Percentiles rank a stretch among this genome's conserved stretches.
These are phyloP conservation scores for Trichoderma arundinaceum DNA, from an alignment of 2,329 filamentous ascomycete genomes.

Conservation along the genomic window DNA sequence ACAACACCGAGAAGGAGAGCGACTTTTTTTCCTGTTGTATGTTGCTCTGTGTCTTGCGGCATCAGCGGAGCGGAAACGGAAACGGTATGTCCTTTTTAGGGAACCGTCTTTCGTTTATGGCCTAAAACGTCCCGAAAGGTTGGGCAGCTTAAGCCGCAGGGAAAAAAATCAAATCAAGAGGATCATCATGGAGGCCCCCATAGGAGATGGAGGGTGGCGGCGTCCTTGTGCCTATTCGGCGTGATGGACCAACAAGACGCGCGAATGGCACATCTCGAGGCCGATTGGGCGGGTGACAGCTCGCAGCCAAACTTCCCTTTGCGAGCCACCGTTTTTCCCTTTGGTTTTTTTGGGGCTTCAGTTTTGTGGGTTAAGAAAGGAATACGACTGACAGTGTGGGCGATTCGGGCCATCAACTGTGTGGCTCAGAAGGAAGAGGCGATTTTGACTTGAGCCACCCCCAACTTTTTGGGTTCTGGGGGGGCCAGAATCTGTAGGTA, in stretches of 20 bases:
- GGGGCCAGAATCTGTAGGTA: background rate
- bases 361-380: constrained; percentile 4
- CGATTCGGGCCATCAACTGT: constrained; percentile 3
- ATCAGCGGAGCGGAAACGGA: background rate
- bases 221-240: constrained; percentile 15
- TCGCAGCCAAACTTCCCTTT: background rate
- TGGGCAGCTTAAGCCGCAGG: background rate
- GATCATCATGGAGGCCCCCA: background rate
- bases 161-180: background rate
- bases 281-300: constrained; percentile 23
- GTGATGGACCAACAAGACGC: background rate
- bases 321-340: background rate
- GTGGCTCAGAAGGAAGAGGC: constrained; percentile 11
- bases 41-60: no score
- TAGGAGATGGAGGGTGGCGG: constrained; percentile 7
- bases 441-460: constrained; percentile 15
- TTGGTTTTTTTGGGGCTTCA: background rate
- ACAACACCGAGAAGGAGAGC: background rate
- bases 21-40: background rate
- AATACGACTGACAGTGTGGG: background rate
- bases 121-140: background rate
- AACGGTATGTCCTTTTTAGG: constrained; percentile 13
- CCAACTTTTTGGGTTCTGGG: background rate
- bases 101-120: background rate
- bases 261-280: constrained; percentile 15